These are phyloP conservation scores for Paraurostyla sp. DNA, from an alignment of 73 alveolate species.

Conservation along the genomic window DNA sequence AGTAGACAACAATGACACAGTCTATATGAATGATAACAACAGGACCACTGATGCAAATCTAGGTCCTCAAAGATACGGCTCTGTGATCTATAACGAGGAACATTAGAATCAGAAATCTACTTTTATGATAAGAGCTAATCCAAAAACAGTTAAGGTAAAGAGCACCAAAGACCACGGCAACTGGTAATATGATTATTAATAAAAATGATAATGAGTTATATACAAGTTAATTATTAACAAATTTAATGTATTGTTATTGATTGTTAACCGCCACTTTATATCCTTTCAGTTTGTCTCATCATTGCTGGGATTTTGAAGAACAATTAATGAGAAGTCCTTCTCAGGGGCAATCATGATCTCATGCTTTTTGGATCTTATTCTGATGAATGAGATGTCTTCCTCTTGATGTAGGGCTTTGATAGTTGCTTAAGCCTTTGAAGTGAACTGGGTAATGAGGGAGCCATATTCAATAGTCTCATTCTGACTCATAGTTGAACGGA, in stretches of 20 bases:
- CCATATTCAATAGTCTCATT: constrained; percentile 88
- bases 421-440: constrained; percentile 77
- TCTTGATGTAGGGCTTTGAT: constrained; percentile 88
- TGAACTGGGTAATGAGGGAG: constrained; percentile 82
- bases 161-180: not conserved
- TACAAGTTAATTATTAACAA: too few species aligned
- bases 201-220: not conserved
- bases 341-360: constrained; percentile 99
- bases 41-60: too few species aligned
- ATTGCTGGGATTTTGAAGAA: constrained; percentile 89
- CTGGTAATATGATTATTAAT: not conserved
- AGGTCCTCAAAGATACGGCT: too few species aligned
- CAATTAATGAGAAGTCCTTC: constrained; percentile 95
- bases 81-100: too few species aligned
- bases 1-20: not conserved
- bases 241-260: too few species aligned
- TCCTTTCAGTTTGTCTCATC: constrained; percentile 45
- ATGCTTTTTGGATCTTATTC: constrained; percentile 95
- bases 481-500: constrained; percentile 81
- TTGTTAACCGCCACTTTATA: not conserved
- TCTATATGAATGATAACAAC: too few species aligned
- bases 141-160: not conserved
- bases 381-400: constrained; percentile 93
- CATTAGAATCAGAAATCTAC: too few species aligned
- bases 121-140: not conserved